Percentiles rank a stretch among this genome's conserved stretches.
Evolutionary conservation across 306 rosid genomes (phyloP).

Genomic region (Rosa multiflora): DNA sequence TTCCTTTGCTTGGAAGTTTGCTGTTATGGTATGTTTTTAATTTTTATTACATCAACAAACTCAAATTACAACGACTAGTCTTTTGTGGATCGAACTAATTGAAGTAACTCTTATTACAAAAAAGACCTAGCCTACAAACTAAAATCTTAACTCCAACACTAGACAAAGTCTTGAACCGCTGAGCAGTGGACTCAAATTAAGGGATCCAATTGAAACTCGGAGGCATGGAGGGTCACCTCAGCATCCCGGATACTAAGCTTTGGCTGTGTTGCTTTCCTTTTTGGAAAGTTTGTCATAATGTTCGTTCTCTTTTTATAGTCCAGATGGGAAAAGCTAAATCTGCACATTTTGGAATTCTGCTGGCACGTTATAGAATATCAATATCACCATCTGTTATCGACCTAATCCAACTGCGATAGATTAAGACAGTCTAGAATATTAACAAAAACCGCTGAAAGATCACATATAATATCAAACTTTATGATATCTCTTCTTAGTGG

Average conservation of each 20-base stretch:
- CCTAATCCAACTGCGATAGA: conserved; percentile 2
- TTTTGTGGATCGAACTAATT: no score
- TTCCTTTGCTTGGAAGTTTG: conserved; percentile 34
- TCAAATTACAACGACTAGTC: no score
- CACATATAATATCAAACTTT: neutral
- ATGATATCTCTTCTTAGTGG: neutral
- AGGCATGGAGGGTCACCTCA: no score
- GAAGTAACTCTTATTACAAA: no score
- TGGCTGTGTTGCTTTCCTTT: conserved; percentile 15
- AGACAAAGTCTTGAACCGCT: no score
- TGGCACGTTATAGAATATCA: neutral
- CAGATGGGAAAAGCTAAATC: neutral
- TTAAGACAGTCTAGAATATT: neutral
- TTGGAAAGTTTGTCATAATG: neutral
- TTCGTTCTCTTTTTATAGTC: neutral
- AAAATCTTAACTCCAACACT: no score
- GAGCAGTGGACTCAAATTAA: no score
- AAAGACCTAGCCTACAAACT: no score
- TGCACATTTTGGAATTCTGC: neutral
- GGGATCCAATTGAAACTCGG: no score
- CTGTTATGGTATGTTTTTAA: conserved; percentile 27
- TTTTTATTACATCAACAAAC: no score
- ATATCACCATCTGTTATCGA: neutral
- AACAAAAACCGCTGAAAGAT: neutral
- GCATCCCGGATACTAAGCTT: no score